These are phyloP conservation scores for Aspergillus carlsbadensis DNA, from an alignment of 495 filamentous ascomycete species.

Conservation along the genomic window DNA sequence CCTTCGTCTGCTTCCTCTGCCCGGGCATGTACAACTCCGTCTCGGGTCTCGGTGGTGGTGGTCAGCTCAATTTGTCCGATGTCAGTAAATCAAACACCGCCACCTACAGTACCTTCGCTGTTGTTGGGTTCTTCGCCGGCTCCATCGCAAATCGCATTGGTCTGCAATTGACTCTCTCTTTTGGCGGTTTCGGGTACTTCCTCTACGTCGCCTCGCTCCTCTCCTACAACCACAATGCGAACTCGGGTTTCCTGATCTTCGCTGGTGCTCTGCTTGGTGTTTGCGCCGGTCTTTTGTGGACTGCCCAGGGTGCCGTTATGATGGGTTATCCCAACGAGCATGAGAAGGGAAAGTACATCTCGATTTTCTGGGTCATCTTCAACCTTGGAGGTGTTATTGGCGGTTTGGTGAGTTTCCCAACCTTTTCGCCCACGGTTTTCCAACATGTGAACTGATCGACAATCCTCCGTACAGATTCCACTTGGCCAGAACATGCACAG, in stretches of 20 bases:
- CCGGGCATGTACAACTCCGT: slow-evolving; percentile 86
- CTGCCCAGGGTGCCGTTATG: slow-evolving; percentile 92
- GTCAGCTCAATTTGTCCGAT: slow-evolving; percentile 57
- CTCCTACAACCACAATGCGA: slow-evolving; percentile 76
- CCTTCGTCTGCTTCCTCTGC: slow-evolving; percentile 86
- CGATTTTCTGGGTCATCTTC: slow-evolving; percentile 94
- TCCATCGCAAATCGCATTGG: slow-evolving; percentile 77
- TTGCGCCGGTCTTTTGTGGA: slow-evolving; percentile 87
- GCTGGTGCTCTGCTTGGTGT: slow-evolving; percentile 60
- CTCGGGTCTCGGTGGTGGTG: slow-evolving; percentile 71
- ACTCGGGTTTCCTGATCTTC: slow-evolving; percentile 56
- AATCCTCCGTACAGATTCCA: slow-evolving; percentile 51
- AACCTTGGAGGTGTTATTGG: slow-evolving; percentile 92
- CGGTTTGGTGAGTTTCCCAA: slow-evolving; percentile 59
- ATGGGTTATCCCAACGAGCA: slow-evolving; percentile 85
- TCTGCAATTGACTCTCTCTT: slow-evolving; percentile 65
- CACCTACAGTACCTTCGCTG: slow-evolving; percentile 78
- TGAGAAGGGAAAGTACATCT: slow-evolving; percentile 85
- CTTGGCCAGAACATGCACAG: slow-evolving; percentile 77
- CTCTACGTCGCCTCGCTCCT: slow-evolving; percentile 79
- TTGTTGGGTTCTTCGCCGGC: slow-evolving; percentile 85
- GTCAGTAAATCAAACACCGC: slow-evolving; percentile 71
- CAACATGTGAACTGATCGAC: background rate
- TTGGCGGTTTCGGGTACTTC: slow-evolving; percentile 86
- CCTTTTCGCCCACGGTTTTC: background rate